Evolutionary conservation across 2,329 filamentous ascomycete genomes (phyloP).

Genomic region (Blastomyces percursus): DNA sequence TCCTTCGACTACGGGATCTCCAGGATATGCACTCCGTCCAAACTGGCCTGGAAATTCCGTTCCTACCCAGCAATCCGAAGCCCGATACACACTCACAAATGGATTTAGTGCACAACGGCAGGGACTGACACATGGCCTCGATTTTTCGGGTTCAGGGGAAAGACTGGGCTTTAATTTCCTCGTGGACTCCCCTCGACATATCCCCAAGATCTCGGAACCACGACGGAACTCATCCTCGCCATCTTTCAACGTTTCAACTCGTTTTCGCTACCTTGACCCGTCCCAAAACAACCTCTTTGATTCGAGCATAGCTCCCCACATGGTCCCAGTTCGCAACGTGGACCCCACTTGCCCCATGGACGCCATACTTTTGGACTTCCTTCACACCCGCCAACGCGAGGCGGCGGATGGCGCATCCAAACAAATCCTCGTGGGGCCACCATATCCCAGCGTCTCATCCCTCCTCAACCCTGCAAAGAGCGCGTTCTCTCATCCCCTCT

Average conservation of each 20-base stretch:
- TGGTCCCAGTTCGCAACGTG: slow-evolving; percentile 46
- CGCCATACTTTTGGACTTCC: slow-evolving; percentile 66
- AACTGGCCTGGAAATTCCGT: slow-evolving; percentile 7
- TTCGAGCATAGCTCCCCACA: slow-evolving; percentile 13
- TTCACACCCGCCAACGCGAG: slow-evolving; percentile 55
- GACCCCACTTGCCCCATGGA: slow-evolving; percentile 67
- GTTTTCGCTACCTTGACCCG: slow-evolving; percentile 17
- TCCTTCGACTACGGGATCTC: slow-evolving; percentile 7
- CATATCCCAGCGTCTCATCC: slow-evolving; percentile 68
- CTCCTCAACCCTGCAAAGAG: slow-evolving; percentile 60
- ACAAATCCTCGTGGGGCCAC: slow-evolving; percentile 59
- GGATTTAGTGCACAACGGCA: slow-evolving; percentile 35
- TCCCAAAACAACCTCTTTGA: slow-evolving; percentile 6
- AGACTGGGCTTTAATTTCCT: slow-evolving; percentile 63
- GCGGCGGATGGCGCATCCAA: slow-evolving; percentile 55
- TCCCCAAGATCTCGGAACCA: slow-evolving; percentile 42
- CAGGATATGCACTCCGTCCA: slow-evolving; percentile 2
- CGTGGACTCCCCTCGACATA: slow-evolving; percentile 47
- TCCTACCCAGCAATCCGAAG: slow-evolving; percentile 9
- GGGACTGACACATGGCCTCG: slow-evolving; percentile 43
- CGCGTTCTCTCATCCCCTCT: slow-evolving; percentile 60
- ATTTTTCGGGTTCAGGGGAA: slow-evolving; percentile 49
- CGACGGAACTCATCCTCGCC: slow-evolving; percentile 20
- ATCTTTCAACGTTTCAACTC: slow-evolving; percentile 16
- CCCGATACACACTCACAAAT: slow-evolving; percentile 26